Base-by-base conservation (phyloP, 805 yeast genomes). In the Sugiyamaella qingdaonensis region DNA sequence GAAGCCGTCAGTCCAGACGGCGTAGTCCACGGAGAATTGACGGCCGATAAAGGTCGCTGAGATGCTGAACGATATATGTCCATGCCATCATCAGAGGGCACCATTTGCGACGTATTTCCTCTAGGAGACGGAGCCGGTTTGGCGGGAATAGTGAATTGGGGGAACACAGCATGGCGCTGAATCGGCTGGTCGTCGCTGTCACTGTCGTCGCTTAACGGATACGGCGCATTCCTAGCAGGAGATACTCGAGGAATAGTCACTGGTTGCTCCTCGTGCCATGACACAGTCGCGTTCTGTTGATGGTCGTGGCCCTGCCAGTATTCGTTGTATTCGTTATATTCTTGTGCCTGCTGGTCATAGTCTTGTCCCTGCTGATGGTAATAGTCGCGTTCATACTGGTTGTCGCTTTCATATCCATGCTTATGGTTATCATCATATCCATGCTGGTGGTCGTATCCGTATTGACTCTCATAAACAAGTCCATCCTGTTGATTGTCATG, bases 121-220 rank as follows among this genome's bases (percentile, higher is more conserved):
- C 36, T 45, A 31, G 48, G 37, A 5, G 48, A 32, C 19, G 32
- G 34, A 21, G n/a, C 19, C 19, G 48, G 21, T 27, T 14, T 13
- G 13, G 18, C 18, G 14, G 48, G 39, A 14, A 16, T 2, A 13
- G 11, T 32, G 14, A 32, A 7, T 2, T 45, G 24, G 4, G 48
- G 21, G 19, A 14, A 18, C 19, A 16, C 27, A 9, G 13, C 27
- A 13, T 24, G 46, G 4, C 10, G 34, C 14, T 31, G 34, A 8
- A 29, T 24, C 10, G 48, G 48, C 18, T n/a, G 13, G n/a, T 31
- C 33, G 27, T 29, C 34, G 10, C 21, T 24, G 48, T 45, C 48
- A 9, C 34, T 32, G 32, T 42, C 46, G 21, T 45, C 48, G 24
- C 48, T 45, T 16, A 29, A 27, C 16, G 48, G 48, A 45, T 45